Percentiles rank a stretch among this genome's conserved stretches.
These are phyloP conservation scores for Microcos paniculata DNA, from an alignment of 345 rosid species.

Conservation along the genomic window DNA sequence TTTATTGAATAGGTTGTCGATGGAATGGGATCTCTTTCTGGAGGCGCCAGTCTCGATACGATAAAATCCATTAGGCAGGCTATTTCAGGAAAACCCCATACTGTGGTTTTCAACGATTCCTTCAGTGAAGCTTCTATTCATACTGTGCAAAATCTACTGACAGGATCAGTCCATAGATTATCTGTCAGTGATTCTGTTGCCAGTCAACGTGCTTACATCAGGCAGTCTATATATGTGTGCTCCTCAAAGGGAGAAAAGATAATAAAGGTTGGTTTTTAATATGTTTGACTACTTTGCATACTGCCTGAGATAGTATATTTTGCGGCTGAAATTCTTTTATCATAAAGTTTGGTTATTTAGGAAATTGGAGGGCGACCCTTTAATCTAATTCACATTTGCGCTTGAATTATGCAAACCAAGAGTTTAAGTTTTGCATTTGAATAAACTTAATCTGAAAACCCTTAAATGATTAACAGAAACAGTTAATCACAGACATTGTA, in stretches of 20 bases:
- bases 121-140: constrained; percentile 23
- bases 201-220: constrained; percentile 50
- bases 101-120: constrained; percentile 52
- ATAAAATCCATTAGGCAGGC: constrained; percentile 56
- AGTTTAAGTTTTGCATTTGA: background rate
- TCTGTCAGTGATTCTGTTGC: constrained; percentile 42
- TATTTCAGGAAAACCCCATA: constrained; percentile 52
- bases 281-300: background rate
- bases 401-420: background rate
- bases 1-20: constrained; percentile 60
- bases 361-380: background rate
- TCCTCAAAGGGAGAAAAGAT: constrained; percentile 38
- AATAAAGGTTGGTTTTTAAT: constrained; percentile 41
- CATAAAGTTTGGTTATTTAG: background rate
- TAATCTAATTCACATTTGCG: background rate
- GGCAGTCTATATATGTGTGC: constrained; percentile 47
- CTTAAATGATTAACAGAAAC: background rate
- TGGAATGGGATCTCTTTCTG: constrained; percentile 41
- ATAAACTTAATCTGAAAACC: background rate
- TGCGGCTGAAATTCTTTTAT: background rate
- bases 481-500: background rate
- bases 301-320: background rate
- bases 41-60: constrained; percentile 40
- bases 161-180: constrained; percentile 42
- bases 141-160: constrained; percentile 42